Evolutionary conservation across 352 stramenopile species (phyloP), one percentile per base, ranked within the genome.

Genomic region (Phytophthora chlamydospora): DNA sequence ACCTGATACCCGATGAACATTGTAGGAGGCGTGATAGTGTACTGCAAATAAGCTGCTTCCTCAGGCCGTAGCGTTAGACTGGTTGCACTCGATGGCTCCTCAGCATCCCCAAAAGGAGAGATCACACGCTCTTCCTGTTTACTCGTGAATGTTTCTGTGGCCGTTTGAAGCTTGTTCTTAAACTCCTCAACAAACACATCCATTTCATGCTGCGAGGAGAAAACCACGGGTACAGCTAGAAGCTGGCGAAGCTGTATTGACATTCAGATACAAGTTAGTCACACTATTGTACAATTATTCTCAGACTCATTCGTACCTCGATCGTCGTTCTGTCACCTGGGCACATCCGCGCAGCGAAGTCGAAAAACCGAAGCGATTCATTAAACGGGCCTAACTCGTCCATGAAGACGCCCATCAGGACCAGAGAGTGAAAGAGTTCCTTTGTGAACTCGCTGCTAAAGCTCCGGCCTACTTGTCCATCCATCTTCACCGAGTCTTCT

Each of bases 1-100:
- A 82, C 80, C 71, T 88, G 80, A 45, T 88, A 90, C 13, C 80
- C 80, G 19, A 87, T 73, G 47, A 90, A 77, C 80, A 90, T 90
- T 0, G 80, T 85, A 13, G 78, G 49, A 9, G 78, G 80, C 1
- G 80, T 90, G 56, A 90, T 88, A 4, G 78, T 88, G 54, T 83
- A 88, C 21, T 58, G 60, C 16, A 88, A 49, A 45, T 85, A 75
- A 13, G 55, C 68, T 6, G 74, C 67, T 11, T 60, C 35, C 53
- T 87, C 70, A 7, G 74, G 74, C 10, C 69, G 71, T 46, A 69
- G 2, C 2, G 12, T 16, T n/a, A 16, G 29, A 1, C 19, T 27
- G 1, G 48, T 32, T 14, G 32, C 19, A 13, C 45, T 43, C 29
- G 42, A 44, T 50, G 14, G 14, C 45, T 3, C 16, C 1, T 32